Evolutionary conservation across 805 yeast genomes (phyloP).

Genomic region (Nakazawaea molendinolei): DNA sequence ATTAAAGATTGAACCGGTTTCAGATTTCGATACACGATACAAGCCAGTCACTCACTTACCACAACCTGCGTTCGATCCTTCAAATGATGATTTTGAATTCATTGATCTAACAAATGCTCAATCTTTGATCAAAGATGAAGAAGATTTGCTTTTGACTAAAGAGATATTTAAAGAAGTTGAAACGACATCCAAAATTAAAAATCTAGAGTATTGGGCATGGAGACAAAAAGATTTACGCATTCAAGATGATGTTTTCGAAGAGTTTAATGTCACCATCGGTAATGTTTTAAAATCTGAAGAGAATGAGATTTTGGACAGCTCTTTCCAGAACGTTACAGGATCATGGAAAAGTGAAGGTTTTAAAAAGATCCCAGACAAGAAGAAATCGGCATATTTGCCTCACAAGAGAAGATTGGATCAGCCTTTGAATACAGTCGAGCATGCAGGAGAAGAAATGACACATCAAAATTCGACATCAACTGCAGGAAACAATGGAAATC

Average conservation of each 20-base stretch:
- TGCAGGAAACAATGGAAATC: conserved; percentile 17
- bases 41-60: conserved; percentile 49
- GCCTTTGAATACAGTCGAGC: conserved; percentile 69
- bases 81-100: conserved; percentile 30
- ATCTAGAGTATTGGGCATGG: conserved; percentile 64
- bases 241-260: conserved; percentile 9
- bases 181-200: conserved; percentile 19
- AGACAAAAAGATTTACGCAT: conserved; percentile 32
- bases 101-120: conserved; percentile 46
- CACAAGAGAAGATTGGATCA: conserved; percentile 66
- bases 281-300: conserved; percentile 21
- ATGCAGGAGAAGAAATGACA: conserved; percentile 39
- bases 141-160: conserved; percentile 55
- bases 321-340: conserved; percentile 40
- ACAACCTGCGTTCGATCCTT: conserved; percentile 46
- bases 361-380: conserved; percentile 60
- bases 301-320: conserved; percentile 22
- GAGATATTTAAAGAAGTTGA: conserved; percentile 29
- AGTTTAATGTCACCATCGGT: conserved; percentile 15
- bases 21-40: conserved; percentile 30
- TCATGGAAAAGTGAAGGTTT: conserved; percentile 72
- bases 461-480: conserved; percentile 14
- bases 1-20: conserved; percentile 20
- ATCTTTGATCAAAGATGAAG: conserved; percentile 58
- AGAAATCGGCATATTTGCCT: conserved; percentile 72